Evolutionary conservation across 805 yeast species (phyloP).

Genomic region (Monosporozyma aerobia): DNA sequence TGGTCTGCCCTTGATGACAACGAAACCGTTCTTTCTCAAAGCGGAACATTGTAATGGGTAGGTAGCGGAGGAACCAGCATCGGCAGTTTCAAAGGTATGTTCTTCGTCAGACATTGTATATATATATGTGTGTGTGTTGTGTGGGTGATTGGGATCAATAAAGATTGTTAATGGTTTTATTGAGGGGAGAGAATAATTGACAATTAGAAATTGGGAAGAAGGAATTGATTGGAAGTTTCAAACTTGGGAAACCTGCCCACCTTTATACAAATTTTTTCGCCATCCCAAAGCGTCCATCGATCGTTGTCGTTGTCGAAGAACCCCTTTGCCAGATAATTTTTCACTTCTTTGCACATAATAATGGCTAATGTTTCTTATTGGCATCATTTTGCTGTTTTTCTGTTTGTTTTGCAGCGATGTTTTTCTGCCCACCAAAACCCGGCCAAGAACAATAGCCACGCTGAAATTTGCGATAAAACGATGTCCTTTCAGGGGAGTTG

Average conservation of each 20-base stretch:
- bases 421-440: too few species aligned
- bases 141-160: not conserved
- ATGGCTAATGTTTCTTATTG: too few species aligned
- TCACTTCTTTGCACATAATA: too few species aligned
- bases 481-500: not conserved
- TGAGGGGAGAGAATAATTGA: not conserved
- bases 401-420: too few species aligned
- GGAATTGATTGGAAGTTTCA: not conserved
- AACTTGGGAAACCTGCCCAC: not conserved
- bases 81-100: conserved; percentile 95
- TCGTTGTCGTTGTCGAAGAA: not conserved
- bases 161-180: not conserved
- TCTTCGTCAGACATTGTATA: conserved; percentile 38
- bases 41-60: conserved; percentile 99
- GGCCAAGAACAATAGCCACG: not conserved
- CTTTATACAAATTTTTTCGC: not conserved
- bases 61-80: conserved; percentile 96
- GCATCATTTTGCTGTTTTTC: too few species aligned
- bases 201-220: not conserved
- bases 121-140: not conserved
- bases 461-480: not conserved
- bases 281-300: not conserved
- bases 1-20: conserved; percentile 97
- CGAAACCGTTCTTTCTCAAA: conserved; percentile 98
- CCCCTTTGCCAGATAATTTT: not conserved